These are phyloP conservation scores for Diaporthe sp. DNA, from an alignment of 2,329 filamentous ascomycete genomes.

Conservation along the genomic window DNA sequence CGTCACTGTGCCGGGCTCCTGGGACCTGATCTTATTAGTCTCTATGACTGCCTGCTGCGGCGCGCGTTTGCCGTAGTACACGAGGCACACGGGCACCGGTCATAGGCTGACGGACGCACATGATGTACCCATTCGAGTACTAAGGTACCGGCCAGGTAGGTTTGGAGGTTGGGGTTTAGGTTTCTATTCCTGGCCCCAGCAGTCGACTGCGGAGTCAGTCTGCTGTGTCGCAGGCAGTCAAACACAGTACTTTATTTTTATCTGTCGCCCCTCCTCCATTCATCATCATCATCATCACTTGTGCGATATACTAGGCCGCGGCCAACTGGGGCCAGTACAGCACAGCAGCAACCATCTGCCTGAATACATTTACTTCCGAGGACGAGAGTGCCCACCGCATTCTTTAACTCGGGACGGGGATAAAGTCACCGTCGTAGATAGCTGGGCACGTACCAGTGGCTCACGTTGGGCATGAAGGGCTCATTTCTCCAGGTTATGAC, in stretches of 20 bases:
- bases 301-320: not conserved
- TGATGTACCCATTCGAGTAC: not conserved
- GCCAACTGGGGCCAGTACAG: not conserved
- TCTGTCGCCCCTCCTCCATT: not conserved
- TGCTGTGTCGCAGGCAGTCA: not conserved
- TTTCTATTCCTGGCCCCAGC: constrained; percentile 24
- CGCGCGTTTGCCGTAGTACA: constrained; percentile 1
- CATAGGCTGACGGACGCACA: not conserved
- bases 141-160: not conserved
- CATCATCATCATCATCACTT: not conserved
- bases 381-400: not conserved
- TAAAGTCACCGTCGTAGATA: not conserved
- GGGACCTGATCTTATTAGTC: constrained; percentile 28
- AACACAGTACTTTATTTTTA: not conserved
- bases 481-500: constrained; percentile 22
- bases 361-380: not conserved
- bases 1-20: constrained; percentile 9
- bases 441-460: not conserved
- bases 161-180: not conserved
- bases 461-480: constrained; percentile 11
- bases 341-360: not conserved
- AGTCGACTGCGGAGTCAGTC: not conserved
- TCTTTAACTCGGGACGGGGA: not conserved
- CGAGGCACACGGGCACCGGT: not conserved
- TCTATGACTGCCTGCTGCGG: not conserved